phyloP scores from a whole-genome alignment of 2,329 filamentous ascomycete species.

The Chaetomium sp. region DNA sequence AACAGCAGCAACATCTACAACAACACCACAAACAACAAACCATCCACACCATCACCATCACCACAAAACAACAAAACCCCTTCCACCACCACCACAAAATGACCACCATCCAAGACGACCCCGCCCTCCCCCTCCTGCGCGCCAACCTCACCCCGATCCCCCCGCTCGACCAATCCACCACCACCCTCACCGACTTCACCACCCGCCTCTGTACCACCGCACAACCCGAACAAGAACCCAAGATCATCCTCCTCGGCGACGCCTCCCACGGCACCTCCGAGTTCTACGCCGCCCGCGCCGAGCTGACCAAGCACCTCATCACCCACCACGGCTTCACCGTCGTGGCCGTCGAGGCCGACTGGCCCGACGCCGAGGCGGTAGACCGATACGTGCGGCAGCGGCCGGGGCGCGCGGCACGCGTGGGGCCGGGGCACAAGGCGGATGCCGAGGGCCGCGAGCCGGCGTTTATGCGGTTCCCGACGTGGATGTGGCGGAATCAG shows the following conservation, averaged over 20 bases:
- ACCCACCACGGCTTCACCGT: slow-evolving; percentile 53
- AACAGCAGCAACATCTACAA: too few species aligned
- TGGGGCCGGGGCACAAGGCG: slow-evolving; percentile 32
- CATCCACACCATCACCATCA: slow-evolving; percentile 2
- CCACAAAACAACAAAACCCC: neutral
- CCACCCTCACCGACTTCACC: slow-evolving; percentile 15
- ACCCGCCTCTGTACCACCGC: slow-evolving; percentile 12
- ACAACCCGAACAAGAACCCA: slow-evolving; percentile 17
- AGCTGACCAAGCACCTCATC: slow-evolving; percentile 54
- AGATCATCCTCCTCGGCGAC: slow-evolving; percentile 38
- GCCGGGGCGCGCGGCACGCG: slow-evolving; percentile 41
- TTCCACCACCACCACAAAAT: slow-evolving; percentile 24
- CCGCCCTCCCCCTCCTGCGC: slow-evolving; percentile 24
- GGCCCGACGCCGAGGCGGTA: slow-evolving; percentile 55
- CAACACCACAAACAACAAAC: neutral
- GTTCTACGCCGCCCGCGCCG: slow-evolving; percentile 55
- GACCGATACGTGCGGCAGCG: slow-evolving; percentile 54
- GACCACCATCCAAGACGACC: slow-evolving; percentile 9
- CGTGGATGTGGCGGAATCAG: slow-evolving; percentile 59
- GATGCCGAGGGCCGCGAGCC: slow-evolving; percentile 36
- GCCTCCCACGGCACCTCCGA: slow-evolving; percentile 55
- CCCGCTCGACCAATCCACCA: slow-evolving; percentile 14
- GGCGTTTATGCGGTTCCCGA: slow-evolving; percentile 54
- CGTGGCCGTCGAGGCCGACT: slow-evolving; percentile 56
- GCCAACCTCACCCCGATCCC: slow-evolving; percentile 23